Base-by-base conservation (phyloP, 306 rosid species). In the Acmispon strigosus region DNA sequence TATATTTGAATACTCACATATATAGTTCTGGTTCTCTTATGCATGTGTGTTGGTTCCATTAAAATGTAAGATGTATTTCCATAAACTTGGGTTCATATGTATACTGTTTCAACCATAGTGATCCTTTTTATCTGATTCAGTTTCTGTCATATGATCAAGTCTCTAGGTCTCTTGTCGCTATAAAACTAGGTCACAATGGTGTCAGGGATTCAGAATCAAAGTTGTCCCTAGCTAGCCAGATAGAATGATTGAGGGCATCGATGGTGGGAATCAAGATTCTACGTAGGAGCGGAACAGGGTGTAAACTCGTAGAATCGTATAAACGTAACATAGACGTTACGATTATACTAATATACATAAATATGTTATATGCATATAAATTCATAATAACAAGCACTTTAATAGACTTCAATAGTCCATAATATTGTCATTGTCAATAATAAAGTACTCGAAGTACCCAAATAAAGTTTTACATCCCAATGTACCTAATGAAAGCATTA, bases 1-100 rank as follows among this genome's bases (percentile, higher is more conserved):
- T 51, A 56, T 27, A 27, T 56, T 72, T 71, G 52, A 62, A 41
- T 39, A 49, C 68, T 51, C 68, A 66, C 59, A 43, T 62, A 32
- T 43, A 45, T 78, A 67, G 14, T 53, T 8, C 20, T 59, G 14
- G 42, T 18, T 41, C 67, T 48, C 14, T 52, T 32, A 5, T 58
- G 41, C 39, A 44, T 32, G 1, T 73, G 36, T 66, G 41, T 73
- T 47, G 7, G 45, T 41, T 67, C 17, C 47, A 14, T 14, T 61
- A 2, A 74, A 65, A 19, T 56, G 67, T 45, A 66, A 32, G 67
- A 32, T 51, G 59, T 37, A 44, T 16, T 65, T 55, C 13, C 43
- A 70, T 43, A 24, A 51, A 32, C 8, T 47, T 60, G 17, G 20
- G 3, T 15, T 22, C 47, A 60, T 48, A 19, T 62, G 3, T n/a